Evolutionary conservation across 2,329 filamentous ascomycete species (phyloP), one percentile per base, ranked within the genome.

Genomic region (Fusarium aywerte): DNA sequence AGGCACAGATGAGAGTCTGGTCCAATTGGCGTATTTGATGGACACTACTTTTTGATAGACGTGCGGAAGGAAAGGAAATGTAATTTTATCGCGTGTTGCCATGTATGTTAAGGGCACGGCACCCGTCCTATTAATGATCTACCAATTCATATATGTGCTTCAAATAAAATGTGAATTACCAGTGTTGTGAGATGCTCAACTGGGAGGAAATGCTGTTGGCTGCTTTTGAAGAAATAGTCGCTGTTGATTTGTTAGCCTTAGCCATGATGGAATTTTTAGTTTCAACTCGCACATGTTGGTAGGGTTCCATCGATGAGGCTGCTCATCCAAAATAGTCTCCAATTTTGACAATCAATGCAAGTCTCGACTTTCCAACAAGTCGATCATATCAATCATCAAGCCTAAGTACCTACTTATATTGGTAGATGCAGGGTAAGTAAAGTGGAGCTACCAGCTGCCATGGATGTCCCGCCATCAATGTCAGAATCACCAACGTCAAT

Each of bases 71-170:
- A 64, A 75, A 73, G 69, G 76, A 72, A 74, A 74, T 71, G 79
- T 80, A 81, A 75, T 80, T 79, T 75, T 81, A 80, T 77, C 78
- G 72, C 74, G 68, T 74, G 73, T 75, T 76, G 74, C 73, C 73
- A 74, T 78, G 77, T 77, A 78, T 76, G 77, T 72, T 73, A 72
- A 69, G 66, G 65, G 50, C 69, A 71, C 64, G 68, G 59, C 65
- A 71, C 49, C 64, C 68, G 68, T 73, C 69, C 70, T 74, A 72
- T 71, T 75, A 72, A 76, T 75, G 73, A 76, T 73, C 58, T 73
- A 72, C 63, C 55, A 71, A 69, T 67, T 61, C 58, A 70, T 42
- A 44, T 65, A 40, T 60, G 47, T 59, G 56, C 48, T 33, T 59
- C 20, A 38, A 15, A 15, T 40, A 7, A 33, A 10, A 18, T 6